Conservation (phyloP, 768 basidiomycete genomes). For the Rhodotorula paludigena region DNA sequence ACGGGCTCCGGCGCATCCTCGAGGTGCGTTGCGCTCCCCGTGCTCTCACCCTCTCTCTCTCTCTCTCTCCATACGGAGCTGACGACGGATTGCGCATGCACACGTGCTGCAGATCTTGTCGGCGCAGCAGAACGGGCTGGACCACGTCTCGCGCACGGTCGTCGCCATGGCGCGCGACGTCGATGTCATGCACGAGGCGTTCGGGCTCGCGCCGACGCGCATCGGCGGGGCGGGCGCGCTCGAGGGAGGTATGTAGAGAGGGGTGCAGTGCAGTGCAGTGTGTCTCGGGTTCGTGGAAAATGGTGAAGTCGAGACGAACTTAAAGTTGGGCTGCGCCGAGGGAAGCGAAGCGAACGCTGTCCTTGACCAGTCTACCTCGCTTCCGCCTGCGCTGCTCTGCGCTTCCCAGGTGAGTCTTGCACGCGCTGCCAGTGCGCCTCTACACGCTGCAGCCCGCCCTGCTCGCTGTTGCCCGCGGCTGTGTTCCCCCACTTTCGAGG, state of each 20-base stretch:
- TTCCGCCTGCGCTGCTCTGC: no score
- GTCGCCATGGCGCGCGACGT: slow-evolving; percentile 63
- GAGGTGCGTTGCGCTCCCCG: slow-evolving; percentile 54
- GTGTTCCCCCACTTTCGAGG: no score
- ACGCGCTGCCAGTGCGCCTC: no score
- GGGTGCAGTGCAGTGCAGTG: neutral
- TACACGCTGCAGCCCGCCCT: no score
- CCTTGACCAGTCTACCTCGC: no score
- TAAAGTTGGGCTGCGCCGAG: no score
- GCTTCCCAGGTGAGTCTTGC: no score
- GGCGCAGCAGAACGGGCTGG: slow-evolving; percentile 73
- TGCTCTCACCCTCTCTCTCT: slow-evolving; percentile 6
- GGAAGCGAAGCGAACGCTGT: no score
- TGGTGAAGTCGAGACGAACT: no score
- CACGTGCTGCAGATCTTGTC: slow-evolving; percentile 58
- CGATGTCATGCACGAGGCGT: slow-evolving; percentile 52
- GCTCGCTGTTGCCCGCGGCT: no score
- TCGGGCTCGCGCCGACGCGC: slow-evolving; percentile 12
- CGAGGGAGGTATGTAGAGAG: neutral
- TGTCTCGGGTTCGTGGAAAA: neutral
- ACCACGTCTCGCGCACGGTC: slow-evolving; percentile 71
- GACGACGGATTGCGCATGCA: neutral
- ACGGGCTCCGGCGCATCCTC: slow-evolving; percentile 68
- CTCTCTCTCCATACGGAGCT: neutral
- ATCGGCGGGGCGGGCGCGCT: neutral